Base-by-base conservation (phyloP, 306 rosid genomes). In the Inga laurina region DNA sequence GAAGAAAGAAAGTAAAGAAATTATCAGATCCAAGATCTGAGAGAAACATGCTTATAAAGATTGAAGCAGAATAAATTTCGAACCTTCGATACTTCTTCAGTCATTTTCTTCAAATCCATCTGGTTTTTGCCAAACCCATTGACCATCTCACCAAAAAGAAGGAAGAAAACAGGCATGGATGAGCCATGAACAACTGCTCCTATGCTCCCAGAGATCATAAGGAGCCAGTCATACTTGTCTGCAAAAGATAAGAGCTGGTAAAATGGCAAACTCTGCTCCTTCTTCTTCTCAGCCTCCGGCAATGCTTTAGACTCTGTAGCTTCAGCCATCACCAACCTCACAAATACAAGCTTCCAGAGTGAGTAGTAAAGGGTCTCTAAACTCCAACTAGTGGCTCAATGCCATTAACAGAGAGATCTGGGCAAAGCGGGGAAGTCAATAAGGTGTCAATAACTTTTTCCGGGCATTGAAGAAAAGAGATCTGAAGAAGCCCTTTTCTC, bases 181-280 rank as follows among this genome's bases (percentile, higher is more conserved):
- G 99, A 92, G 81, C 99, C 99, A 82, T 97, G 99, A 74, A 97
- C 64, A 43, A 97, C 82, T 75, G 99, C 99, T 51, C 99, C 99
- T 18, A 97, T 13, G 87, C 94, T 94, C 3, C 99, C 99, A 8
- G 90, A 78, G 82, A 82, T 83, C 99, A 97, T 97, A 37, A 97
- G 93, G 30, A 90, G 49, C 51, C 79, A 91, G 56, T 97, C 99
- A 76, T 82, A 97, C 79, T 92, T 94, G 84, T 97, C 99, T n/a
- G 99, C 99, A 72, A 94, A 97, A 52, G 92, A 90, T 85, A 97
- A 94, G 82, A 97, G 99, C 83, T 91, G 89, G 87, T 82, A 87
- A 80, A 97, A 97, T 16, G 98, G 97, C 18, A 97, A 69, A 78
- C 89, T 97, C 44, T 97, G 98, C 78, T 97, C 98, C 77, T 94